These are phyloP conservation scores for Brassica carinata DNA, from an alignment of 345 rosid species.

Conservation along the genomic window DNA sequence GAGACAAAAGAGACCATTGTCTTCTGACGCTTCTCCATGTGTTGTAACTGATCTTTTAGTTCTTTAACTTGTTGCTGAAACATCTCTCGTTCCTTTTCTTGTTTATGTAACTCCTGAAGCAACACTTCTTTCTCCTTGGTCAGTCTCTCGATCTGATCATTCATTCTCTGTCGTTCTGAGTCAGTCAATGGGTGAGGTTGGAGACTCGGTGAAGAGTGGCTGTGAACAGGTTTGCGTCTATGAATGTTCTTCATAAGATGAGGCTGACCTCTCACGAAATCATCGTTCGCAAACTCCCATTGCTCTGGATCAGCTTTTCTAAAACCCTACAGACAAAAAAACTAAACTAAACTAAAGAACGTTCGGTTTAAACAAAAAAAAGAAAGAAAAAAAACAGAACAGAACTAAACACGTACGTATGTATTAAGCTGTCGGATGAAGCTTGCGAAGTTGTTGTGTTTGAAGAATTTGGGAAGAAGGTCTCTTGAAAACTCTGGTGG, in stretches of 20 bases:
- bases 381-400: neutral
- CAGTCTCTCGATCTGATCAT: slow-evolving; percentile 63
- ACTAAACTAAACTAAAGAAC: neutral
- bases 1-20: slow-evolving; percentile 56
- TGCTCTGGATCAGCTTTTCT: slow-evolving; percentile 87
- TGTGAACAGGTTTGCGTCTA: slow-evolving; percentile 89
- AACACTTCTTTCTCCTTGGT: slow-evolving; percentile 59
- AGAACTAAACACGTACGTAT: slow-evolving; percentile 54
- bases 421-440: slow-evolving; percentile 96
- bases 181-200: slow-evolving; percentile 62
- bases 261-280: slow-evolving; percentile 80
- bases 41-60: slow-evolving; percentile 62
- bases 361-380: neutral
- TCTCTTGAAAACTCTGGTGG: slow-evolving; percentile 77
- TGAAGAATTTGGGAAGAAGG: slow-evolving; percentile 85
- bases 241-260: slow-evolving; percentile 84
- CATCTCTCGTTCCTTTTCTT: slow-evolving; percentile 51
- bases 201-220: slow-evolving; percentile 74
- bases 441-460: slow-evolving; percentile 94
- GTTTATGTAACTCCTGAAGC: slow-evolving; percentile 52
- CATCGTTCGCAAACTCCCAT: slow-evolving; percentile 96
- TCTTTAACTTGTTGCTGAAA: slow-evolving; percentile 56
- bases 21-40: slow-evolving; percentile 68
- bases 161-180: slow-evolving; percentile 59
- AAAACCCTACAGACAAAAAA: slow-evolving; percentile 64